Base-by-base conservation (phyloP, 768 basidiomycete genomes). In the Mycena filopes region DNA sequence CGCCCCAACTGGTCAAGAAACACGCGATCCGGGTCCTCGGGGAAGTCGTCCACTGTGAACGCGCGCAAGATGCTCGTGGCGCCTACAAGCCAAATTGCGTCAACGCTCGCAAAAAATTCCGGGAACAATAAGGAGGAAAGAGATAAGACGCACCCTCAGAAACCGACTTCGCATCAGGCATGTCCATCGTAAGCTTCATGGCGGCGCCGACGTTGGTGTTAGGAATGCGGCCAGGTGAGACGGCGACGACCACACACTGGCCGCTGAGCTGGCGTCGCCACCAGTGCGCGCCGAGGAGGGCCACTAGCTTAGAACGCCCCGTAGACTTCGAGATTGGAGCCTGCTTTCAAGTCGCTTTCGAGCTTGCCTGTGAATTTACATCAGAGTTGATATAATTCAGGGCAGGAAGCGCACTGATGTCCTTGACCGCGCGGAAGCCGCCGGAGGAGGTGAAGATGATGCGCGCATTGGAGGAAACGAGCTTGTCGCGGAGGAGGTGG, bases 381-480 rank as follows among this genome's bases (percentile, higher is more conserved):
- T n/a, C n/a, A n/a, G n/a, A 47, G 3, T 9, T 15, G 38, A 9
- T 8, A 31, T 18, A 1, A 28, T 23, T 42, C 10, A 26, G n/a
- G 48, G 31, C 38, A 7, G 9, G 18, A n/a, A n/a, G 25, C 60
- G 49, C 40, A 63, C 66, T 50, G 1, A 58, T 46, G 36, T 68
- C 62, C 41, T 40, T 43, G 13, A 68, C 58, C 45, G 36, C 48
- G 13, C 42, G 46, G 10, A 68, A 40, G 6, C 53, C 67, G 29
- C 67, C 67, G 47, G 56, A 60, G 16, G 66, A 67, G 25, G 64
- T 62, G 38, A 68, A 26, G n/a, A 68, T 58, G 38, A 68, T 48
- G 26, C 67, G 67, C 8, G 67, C 15, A 13, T 28, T 18, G 13
- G 67, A 64, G 4, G 43, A 36, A 23, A 60, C 47, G 23, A 68